Percentiles rank a stretch among this genome's conserved stretches.
phyloP scores from a whole-genome alignment of 2,329 filamentous ascomycete genomes.

The Rugonectria rugulosa region DNA sequence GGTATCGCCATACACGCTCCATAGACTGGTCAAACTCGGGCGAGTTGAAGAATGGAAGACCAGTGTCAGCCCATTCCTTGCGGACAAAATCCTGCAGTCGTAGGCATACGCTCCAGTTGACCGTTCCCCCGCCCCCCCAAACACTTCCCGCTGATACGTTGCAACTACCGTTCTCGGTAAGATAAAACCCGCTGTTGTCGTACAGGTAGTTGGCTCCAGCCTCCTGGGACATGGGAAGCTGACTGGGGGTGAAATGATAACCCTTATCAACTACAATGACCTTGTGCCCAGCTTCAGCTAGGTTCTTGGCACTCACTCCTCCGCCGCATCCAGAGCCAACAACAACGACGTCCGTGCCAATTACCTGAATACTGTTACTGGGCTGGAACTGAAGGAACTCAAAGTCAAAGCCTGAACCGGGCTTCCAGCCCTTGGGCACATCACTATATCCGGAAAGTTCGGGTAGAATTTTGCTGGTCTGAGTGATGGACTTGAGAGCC shows the following conservation, averaged over 20 bases:
- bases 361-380: constrained; percentile 56
- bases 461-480: constrained; percentile 62
- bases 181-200: constrained; percentile 68
- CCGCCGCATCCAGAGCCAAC: constrained; percentile 89
- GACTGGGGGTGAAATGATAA: constrained; percentile 75
- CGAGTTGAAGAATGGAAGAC: constrained; percentile 77
- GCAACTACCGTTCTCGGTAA: constrained; percentile 64
- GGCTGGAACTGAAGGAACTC: constrained; percentile 66
- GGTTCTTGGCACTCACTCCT: constrained; percentile 79
- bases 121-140: constrained; percentile 86
- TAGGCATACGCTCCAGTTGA: constrained; percentile 81
- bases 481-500: constrained; percentile 61
- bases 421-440: constrained; percentile 58
- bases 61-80: constrained; percentile 77
- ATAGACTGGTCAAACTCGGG: constrained; percentile 78
- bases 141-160: constrained; percentile 72
- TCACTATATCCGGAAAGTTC: constrained; percentile 66
- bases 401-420: constrained; percentile 62
- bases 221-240: constrained; percentile 76
- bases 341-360: constrained; percentile 84
- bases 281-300: constrained; percentile 76
- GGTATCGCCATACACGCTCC: constrained; percentile 78
- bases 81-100: constrained; percentile 78
- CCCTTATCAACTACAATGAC: constrained; percentile 86
- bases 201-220: constrained; percentile 70